Evolutionary conservation across 805 yeast species (phyloP).

Genomic region (Cyberlindnera petersonii): DNA sequence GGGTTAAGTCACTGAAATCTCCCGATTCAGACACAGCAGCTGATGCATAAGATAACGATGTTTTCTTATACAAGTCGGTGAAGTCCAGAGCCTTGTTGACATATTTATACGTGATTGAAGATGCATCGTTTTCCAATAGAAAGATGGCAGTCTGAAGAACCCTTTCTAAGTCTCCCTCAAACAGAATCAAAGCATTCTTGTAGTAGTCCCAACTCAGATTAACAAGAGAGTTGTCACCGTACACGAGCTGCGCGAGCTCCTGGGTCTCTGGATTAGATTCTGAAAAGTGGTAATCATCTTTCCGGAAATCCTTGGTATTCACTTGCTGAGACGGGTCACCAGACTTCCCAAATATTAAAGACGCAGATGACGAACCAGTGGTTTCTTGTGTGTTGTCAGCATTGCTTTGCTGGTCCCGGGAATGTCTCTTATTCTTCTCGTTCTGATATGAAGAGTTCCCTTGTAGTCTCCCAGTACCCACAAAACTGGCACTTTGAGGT

Average conservation of each 20-base stretch:
- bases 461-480: too few species aligned
- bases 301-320: too few species aligned
- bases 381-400: too few species aligned
- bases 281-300: conserved; percentile 11
- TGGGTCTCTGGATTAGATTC: conserved; percentile 27
- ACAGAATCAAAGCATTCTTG: conserved; percentile 36
- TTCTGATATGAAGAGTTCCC: not conserved
- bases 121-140: conserved; percentile 31
- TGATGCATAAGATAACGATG: not conserved
- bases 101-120: conserved; percentile 27
- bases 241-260: conserved; percentile 33
- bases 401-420: too few species aligned
- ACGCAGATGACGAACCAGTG: not conserved
- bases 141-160: conserved; percentile 35
- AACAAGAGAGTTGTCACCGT: conserved; percentile 33
- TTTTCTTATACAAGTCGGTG: conserved; percentile 1
- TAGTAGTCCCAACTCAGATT: conserved; percentile 39
- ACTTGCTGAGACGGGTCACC: not conserved
- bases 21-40: not conserved
- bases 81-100: conserved; percentile 4
- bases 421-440: too few species aligned
- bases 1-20: not conserved
- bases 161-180: conserved; percentile 39
- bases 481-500: too few species aligned
- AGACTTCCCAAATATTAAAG: not conserved